Evolutionary conservation across 2,329 filamentous ascomycete genomes (phyloP).

Genomic region (Cryphonectria japonica): DNA sequence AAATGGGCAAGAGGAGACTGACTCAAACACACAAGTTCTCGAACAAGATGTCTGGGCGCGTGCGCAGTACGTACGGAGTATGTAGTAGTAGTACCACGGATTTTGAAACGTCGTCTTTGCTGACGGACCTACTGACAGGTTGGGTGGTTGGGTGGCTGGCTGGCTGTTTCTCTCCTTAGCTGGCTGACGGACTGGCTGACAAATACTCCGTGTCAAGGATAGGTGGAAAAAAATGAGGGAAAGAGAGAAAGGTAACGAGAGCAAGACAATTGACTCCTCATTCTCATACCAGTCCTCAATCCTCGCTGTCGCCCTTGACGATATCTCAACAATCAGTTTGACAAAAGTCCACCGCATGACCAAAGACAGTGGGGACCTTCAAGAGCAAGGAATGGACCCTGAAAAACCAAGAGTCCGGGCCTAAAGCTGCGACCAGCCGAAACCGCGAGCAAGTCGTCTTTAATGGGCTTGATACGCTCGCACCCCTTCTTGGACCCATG

Average conservation of each 20-base stretch:
- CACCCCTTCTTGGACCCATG: slow-evolving; percentile 9
- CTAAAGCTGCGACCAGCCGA: slow-evolving; percentile 11
- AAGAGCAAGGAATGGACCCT: slow-evolving; percentile 9
- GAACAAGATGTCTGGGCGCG: slow-evolving; percentile 1
- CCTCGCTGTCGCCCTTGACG: not conserved
- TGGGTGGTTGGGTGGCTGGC: not conserved
- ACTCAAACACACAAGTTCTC: not conserved
- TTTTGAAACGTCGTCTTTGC: not conserved
- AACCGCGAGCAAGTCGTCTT: not conserved
- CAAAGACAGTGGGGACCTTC: not conserved
- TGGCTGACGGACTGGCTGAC: not conserved
- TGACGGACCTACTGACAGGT: not conserved
- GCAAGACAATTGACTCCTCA: not conserved
- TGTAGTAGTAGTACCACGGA: not conserved
- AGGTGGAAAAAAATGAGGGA: not conserved
- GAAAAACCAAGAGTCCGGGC: not conserved
- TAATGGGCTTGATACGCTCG: slow-evolving; percentile 23
- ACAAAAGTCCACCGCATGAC: not conserved
- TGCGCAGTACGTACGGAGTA: not conserved
- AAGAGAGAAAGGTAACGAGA: not conserved
- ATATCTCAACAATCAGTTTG: not conserved
- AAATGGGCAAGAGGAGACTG: not conserved
- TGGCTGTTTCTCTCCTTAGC: no score
- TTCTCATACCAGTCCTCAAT: not conserved
- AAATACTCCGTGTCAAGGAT: not conserved